Evolutionary conservation across 1,139 yeast species (phyloP).

Genomic region (Nakaseomyces delphensis): DNA sequence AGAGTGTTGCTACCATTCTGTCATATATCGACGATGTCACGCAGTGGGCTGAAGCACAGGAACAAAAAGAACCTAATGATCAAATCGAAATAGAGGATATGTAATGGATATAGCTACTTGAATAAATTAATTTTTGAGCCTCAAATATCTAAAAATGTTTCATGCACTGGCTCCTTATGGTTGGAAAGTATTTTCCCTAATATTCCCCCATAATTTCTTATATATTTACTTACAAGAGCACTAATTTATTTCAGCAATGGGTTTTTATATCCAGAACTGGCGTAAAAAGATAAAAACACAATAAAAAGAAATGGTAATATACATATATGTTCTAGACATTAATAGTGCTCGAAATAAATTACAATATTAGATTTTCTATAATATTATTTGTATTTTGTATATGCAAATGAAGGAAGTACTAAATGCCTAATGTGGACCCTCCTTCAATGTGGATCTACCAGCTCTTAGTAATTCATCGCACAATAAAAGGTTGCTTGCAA

Average conservation of each 20-base stretch:
- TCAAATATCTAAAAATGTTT: too few relatives aligned
- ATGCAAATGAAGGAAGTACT: background rate
- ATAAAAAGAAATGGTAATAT: background rate
- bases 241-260: too few relatives aligned
- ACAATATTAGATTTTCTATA: conserved; percentile 4
- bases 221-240: too few relatives aligned
- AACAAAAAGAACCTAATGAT: conserved; percentile 91
- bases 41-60: conserved; percentile 95
- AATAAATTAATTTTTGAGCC: too few relatives aligned
- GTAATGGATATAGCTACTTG: conserved; percentile 2
- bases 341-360: background rate
- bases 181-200: background rate
- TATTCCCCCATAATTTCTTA: background rate
- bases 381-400: conserved; percentile 1
- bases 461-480: conserved; percentile 97
- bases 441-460: conserved; percentile 84
- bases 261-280: too few relatives aligned
- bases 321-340: background rate
- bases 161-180: too few relatives aligned
- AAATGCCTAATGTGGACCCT: conserved; percentile 31
- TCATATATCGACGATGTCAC: conserved; percentile 94
- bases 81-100: conserved; percentile 51
- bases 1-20: conserved; percentile 70
- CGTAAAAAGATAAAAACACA: background rate
- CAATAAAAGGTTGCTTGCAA: conserved; percentile 80